These are phyloP conservation scores for Zygnema cylindricum DNA, from an alignment of 139 green algal species.

Conservation along the genomic window DNA sequence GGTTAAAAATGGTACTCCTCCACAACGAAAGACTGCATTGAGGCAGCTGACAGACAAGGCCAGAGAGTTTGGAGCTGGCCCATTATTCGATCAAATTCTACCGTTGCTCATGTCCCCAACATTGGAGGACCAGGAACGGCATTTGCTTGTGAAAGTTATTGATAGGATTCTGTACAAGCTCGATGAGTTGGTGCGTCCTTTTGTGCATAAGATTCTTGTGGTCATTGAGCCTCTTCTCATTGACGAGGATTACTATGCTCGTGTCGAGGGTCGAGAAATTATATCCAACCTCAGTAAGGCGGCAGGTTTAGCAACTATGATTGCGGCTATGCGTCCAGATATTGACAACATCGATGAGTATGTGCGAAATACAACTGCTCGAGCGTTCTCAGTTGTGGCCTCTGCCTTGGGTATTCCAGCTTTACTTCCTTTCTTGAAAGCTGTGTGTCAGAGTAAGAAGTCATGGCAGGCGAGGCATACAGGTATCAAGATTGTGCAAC, in stretches of 20 bases:
- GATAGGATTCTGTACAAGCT: conserved; percentile 96
- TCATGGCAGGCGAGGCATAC: conserved; percentile 96
- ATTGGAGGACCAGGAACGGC: conserved; percentile 97
- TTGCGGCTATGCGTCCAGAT: conserved; percentile 97
- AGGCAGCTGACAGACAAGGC: conserved; percentile 98
- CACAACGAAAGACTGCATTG: conserved; percentile 94
- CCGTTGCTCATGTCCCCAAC: conserved; percentile 98
- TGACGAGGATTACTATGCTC: conserved; percentile 99
- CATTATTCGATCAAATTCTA: conserved; percentile 98
- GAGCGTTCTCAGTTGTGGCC: conserved; percentile 90
- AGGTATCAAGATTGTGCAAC: conserved; percentile 99
- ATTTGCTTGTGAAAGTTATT: conserved; percentile 92
- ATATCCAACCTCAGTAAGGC: conserved; percentile 96
- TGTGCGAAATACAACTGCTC: conserved; percentile 94
- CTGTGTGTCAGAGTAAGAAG: conserved; percentile 97
- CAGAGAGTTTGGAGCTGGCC: conserved; percentile 90
- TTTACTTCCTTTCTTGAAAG: conserved; percentile 98
- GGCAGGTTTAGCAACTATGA: conserved; percentile 93
- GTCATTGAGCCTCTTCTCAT: conserved; percentile 99
- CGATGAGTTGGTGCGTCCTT: conserved; percentile 96
- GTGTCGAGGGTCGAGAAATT: conserved; percentile 97
- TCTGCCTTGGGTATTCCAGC: conserved; percentile 94
- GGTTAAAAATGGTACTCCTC: conserved; percentile 98
- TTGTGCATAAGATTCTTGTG: conserved; percentile 99
- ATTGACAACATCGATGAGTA: conserved; percentile 99